phyloP scores from a whole-genome alignment of 2,329 filamentous ascomycete species.

The Ophiostoma montium region DNA sequence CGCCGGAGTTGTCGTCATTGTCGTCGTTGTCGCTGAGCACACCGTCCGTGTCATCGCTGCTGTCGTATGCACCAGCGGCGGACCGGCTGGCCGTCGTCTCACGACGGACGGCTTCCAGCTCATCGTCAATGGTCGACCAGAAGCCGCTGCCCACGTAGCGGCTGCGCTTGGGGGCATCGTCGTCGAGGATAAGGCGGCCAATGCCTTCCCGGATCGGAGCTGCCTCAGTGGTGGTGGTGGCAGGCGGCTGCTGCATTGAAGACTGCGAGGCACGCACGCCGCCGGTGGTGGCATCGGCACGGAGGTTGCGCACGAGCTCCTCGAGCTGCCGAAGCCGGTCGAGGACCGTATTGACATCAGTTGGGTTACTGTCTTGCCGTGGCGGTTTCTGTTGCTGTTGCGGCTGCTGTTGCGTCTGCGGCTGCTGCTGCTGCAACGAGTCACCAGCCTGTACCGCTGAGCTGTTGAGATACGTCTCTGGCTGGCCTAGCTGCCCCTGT shows the following conservation, averaged over 20 bases:
- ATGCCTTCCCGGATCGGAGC: conserved; percentile 25
- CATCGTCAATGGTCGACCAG: conserved; percentile 41
- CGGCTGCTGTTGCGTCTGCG: not conserved
- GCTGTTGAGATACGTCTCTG: too few species aligned
- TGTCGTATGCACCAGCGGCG: conserved; percentile 16
- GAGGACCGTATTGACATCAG: conserved; percentile 27
- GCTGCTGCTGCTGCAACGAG: conserved; percentile 7
- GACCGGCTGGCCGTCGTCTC: conserved; percentile 22
- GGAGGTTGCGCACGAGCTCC: conserved; percentile 35
- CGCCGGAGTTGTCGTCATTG: not conserved
- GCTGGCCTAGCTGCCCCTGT: conserved; percentile 1
- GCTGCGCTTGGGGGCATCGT: conserved; percentile 23
- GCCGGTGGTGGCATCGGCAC: conserved; percentile 15
- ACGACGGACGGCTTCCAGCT: conserved; percentile 33
- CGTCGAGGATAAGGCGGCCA: conserved; percentile 32
- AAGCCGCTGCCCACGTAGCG: conserved; percentile 39
- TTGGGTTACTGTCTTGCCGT: not conserved
- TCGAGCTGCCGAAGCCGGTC: conserved; percentile 36
- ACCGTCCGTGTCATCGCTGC: conserved; percentile 16
- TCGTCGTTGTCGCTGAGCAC: conserved; percentile 17
- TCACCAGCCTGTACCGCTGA: too few species aligned
- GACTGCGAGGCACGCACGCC: not conserved
- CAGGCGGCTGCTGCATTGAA: not conserved
- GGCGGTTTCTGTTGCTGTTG: not conserved
- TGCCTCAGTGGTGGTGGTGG: not conserved